Conservation (phyloP, 2,329 filamentous ascomycete species). For the Epichloe brachyelytri region DNA sequence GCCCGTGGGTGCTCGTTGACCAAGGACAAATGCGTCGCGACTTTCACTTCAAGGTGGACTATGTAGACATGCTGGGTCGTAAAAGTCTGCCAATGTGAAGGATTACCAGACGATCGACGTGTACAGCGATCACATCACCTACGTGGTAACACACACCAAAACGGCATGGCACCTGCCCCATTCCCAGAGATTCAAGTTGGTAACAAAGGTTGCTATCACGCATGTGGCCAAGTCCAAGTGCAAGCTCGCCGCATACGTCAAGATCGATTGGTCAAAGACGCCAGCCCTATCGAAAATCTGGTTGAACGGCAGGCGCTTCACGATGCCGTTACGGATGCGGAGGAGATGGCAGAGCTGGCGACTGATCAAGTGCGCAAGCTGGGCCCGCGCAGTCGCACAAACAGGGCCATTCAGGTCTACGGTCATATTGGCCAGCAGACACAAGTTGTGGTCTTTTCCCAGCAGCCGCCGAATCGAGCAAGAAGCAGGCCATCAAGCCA, state of each 20-base stretch:
- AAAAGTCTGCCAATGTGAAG: conserved; percentile 49
- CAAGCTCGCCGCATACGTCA: conserved; percentile 78
- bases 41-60: conserved; percentile 67
- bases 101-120: conserved; percentile 83
- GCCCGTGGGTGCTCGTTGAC: conserved; percentile 66
- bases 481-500: conserved; percentile 47
- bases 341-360: conserved; percentile 62
- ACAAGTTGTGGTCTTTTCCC: conserved; percentile 50
- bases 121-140: conserved; percentile 60
- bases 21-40: conserved; percentile 60
- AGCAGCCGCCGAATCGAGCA: conserved; percentile 30
- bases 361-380: conserved; percentile 67
- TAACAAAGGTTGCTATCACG: conserved; percentile 88
- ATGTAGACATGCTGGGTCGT: conserved; percentile 51
- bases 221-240: conserved; percentile 85
- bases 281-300: conserved; percentile 47
- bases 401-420: conserved; percentile 67
- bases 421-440: conserved; percentile 60
- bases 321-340: conserved; percentile 59
- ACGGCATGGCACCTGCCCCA: conserved; percentile 78
- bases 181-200: conserved; percentile 62
- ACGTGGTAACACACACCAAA: conserved; percentile 49
- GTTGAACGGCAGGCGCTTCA: conserved; percentile 61
- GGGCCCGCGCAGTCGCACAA: conserved; percentile 60
- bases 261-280: conserved; percentile 71